phyloP scores from a whole-genome alignment of 768 basidiomycete species.

The Kwoniella shandongensis region DNA sequence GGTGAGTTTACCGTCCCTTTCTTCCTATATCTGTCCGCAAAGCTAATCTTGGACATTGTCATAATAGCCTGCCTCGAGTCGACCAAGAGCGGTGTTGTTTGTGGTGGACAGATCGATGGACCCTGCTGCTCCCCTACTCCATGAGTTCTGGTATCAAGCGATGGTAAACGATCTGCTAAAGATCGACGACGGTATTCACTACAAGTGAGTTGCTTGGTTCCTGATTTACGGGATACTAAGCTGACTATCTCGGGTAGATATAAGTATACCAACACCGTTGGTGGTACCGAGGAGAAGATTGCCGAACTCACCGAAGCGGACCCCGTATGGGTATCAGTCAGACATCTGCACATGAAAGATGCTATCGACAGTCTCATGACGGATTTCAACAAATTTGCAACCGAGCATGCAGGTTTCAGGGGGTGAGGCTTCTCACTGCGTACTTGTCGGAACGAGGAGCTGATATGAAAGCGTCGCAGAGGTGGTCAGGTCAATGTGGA shows the following conservation, averaged over 20 bases:
- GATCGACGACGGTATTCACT: conserved; percentile 80
- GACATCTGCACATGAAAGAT: conserved; percentile 98
- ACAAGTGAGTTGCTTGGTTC: conserved; percentile 64
- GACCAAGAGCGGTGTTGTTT: conserved; percentile 77
- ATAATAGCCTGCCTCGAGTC: conserved; percentile 53
- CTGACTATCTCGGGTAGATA: conserved; percentile 61
- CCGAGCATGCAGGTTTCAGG: conserved; percentile 91
- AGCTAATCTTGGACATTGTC: neutral
- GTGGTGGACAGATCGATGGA: conserved; percentile 98
- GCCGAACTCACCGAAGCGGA: conserved; percentile 84
- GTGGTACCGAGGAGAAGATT: conserved; percentile 81
- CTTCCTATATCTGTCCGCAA: conserved; percentile 3
- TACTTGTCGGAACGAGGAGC: conserved; percentile 11
- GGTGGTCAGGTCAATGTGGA: conserved; percentile 83
- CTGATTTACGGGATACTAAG: neutral
- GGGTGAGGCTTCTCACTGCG: conserved; percentile 58
- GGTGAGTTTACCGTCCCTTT: conserved; percentile 59
- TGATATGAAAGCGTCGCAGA: conserved; percentile 52
- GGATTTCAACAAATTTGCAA: conserved; percentile 90
- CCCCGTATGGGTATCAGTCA: conserved; percentile 83
- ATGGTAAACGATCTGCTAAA: conserved; percentile 94
- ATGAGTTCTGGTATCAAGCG: conserved; percentile 99
- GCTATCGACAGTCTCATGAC: conserved; percentile 95
- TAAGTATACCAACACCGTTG: conserved; percentile 84
- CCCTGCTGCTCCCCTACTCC: conserved; percentile 79